Conservation (phyloP, 805 yeast species). For the Saturnispora sekii region DNA sequence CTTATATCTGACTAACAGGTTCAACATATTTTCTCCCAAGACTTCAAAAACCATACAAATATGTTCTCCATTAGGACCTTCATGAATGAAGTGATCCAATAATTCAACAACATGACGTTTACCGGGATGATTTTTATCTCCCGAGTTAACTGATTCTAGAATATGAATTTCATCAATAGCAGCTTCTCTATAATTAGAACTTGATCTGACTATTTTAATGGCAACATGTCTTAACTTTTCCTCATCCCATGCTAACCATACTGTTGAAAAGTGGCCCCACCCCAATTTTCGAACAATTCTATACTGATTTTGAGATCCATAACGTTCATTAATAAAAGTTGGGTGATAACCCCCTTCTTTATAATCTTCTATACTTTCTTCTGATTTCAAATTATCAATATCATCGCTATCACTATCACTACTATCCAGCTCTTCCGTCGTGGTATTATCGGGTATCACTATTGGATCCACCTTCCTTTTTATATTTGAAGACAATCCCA, state of each 20-base stretch:
- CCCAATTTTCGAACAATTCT: conserved; percentile 48
- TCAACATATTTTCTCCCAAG: conserved; percentile 49
- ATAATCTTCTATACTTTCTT: conserved; percentile 46
- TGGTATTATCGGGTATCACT: conserved; percentile 7
- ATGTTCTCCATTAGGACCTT: conserved; percentile 56
- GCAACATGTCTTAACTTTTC: conserved; percentile 41
- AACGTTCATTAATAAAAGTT: conserved; percentile 44
- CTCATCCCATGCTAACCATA: conserved; percentile 49
- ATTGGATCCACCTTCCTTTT: conserved; percentile 9
- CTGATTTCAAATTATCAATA: conserved; percentile 26
- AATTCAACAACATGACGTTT: conserved; percentile 42
- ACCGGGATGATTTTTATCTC: conserved; percentile 37
- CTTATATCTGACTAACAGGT: conserved; percentile 39
- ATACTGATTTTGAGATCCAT: conserved; percentile 37
- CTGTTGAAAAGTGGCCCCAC: conserved; percentile 67
- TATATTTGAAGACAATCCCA: conserved; percentile 9
- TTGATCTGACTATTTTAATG: conserved; percentile 50
- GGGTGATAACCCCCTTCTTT: conserved; percentile 59
- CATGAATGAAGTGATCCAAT: conserved; percentile 44
- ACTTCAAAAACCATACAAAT: conserved; percentile 61
- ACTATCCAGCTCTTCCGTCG: background rate
- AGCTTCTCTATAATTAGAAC: conserved; percentile 46
- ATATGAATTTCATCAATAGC: conserved; percentile 54
- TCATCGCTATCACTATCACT: conserved; percentile 2
- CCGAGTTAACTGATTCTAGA: conserved; percentile 28